phyloP scores from a whole-genome alignment of 2,329 filamentous ascomycete species.

The Colletotrichum limetticola region DNA sequence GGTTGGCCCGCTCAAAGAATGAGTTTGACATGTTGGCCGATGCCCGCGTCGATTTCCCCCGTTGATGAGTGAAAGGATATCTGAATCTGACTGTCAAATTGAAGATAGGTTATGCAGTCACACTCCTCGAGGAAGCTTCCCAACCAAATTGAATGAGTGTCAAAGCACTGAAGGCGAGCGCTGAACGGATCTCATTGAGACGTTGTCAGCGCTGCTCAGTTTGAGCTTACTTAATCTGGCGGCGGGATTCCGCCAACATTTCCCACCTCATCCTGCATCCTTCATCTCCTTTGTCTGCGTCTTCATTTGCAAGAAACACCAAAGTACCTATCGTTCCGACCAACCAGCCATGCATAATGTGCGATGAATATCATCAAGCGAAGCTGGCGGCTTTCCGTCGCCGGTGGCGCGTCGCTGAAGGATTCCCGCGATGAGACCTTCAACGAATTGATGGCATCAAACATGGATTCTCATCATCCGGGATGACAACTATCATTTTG shows the following conservation, averaged over 20 bases:
- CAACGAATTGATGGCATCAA: background rate
- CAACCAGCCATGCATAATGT: background rate
- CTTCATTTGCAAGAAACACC: no score
- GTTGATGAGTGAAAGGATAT: background rate
- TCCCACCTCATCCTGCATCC: background rate
- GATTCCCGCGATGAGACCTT: background rate
- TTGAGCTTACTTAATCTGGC: conserved; percentile 24
- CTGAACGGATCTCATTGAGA: background rate
- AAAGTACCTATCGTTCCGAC: no score
- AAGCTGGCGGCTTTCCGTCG: background rate
- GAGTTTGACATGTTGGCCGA: conserved; percentile 25
- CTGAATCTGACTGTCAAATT: background rate
- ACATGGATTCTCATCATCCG: background rate
- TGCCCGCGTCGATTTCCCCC: background rate
- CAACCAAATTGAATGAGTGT: background rate
- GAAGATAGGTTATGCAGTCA: background rate
- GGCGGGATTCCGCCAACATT: conserved; percentile 32
- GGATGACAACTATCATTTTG: background rate
- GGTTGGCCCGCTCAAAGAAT: conserved; percentile 52
- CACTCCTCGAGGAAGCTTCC: background rate
- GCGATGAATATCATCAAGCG: background rate
- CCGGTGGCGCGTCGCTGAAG: background rate
- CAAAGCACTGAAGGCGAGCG: background rate
- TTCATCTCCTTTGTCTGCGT: background rate
- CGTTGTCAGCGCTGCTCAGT: background rate